Evolutionary conservation across 331 rosid species (phyloP).

Genomic region (Telfairia occidentalis): DNA sequence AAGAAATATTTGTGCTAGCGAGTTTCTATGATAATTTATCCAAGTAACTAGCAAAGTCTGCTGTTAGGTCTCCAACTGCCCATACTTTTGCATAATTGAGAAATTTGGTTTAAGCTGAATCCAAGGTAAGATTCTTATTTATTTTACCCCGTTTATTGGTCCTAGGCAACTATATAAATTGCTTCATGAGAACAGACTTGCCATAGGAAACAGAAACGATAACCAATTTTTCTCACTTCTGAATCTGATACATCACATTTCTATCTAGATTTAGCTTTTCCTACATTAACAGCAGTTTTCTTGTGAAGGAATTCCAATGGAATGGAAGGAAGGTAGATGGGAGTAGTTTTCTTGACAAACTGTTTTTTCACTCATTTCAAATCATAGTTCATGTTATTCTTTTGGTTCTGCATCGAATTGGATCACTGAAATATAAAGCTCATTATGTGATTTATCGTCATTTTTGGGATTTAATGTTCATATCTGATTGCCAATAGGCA

Average conservation of each 20-base stretch:
- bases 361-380: neutral
- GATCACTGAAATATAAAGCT: neutral
- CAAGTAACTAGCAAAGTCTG: neutral
- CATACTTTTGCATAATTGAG: neutral
- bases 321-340: neutral
- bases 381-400: neutral
- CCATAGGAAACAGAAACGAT: neutral
- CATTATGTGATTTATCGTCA: neutral
- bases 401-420: neutral
- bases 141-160: neutral
- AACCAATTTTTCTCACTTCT: neutral
- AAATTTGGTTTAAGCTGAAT: neutral
- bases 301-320: slow-evolving; percentile 5
- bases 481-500: neutral
- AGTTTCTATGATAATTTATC: neutral
- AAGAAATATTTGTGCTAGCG: neutral
- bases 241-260: neutral
- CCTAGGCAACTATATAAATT: neutral
- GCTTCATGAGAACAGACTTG: neutral
- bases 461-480: neutral
- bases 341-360: neutral
- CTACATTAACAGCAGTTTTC: neutral
- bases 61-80: neutral
- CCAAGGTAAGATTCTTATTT: neutral
- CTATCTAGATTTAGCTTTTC: neutral